Base-by-base conservation (phyloP, 306 rosid genomes). In the Mimosa bimucronata region DNA sequence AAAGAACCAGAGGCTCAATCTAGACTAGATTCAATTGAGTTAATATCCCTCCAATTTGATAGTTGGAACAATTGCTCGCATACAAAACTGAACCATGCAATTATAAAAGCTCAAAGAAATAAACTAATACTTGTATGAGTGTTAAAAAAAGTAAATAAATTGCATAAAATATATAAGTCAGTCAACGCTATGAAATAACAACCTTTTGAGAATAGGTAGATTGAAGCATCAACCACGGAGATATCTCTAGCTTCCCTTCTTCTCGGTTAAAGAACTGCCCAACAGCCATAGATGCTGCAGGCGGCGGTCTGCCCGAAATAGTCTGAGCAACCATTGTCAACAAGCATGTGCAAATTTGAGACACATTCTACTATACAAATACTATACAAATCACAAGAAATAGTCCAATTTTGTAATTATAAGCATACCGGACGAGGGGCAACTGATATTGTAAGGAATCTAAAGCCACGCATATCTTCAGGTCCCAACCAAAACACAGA, bases 251-350 rank as follows among this genome's bases (percentile, higher is more conserved):
- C 79, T 82, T 86, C 80, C 97, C 98, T 80, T 92, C 98, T 74
- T 83, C 85, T n/a, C 97, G 98, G 78, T 91, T 93, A 83, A 83
- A 96, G 86, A 96, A 96, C 87, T 96, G 97, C 82, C 99, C 99
- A 83, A 96, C 98, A 64, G 97, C 99, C 99, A 96, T 96, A 81
- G 99, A 93, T 82, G 89, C 92, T 61, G 99, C 98, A 65, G 98
- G 99, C 45, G 98, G 98, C 80, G 99, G 99, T 86, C 99, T 96
- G 73, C 98, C 99, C 88, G 99, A 91, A 90, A 96, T 79, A 85
- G 94, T 83, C 99, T 96, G 97, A 84, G 68, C 77, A 89, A 82
- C 78, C 71, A 85, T 74, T 77, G 88, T 87, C 87, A 88, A 37
- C 71, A 80, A 55, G 81, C 29, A 80, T 69, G 55, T 57, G 68